Evolutionary conservation across 1,139 yeast species (phyloP).

Genomic region (Hansenula sp.): DNA sequence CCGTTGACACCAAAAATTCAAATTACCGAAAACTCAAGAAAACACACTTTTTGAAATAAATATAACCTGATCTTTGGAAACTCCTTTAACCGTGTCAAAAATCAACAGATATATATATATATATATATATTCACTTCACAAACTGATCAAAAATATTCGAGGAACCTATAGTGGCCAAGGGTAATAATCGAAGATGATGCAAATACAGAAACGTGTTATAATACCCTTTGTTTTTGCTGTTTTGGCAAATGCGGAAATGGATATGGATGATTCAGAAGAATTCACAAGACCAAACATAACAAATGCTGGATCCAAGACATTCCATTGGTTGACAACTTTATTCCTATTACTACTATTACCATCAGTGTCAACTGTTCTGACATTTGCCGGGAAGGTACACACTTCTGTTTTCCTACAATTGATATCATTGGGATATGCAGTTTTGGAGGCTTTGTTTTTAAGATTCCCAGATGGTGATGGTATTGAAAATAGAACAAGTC

Average conservation of each 20-base stretch:
- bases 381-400: slow-evolving; percentile 48
- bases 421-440: slow-evolving; percentile 44
- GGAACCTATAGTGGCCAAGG: too few relatives aligned
- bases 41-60: too few relatives aligned
- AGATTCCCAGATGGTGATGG: slow-evolving; percentile 61
- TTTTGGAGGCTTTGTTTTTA: slow-evolving; percentile 51
- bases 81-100: too few relatives aligned
- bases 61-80: too few relatives aligned
- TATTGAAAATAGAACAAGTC: slow-evolving; percentile 62
- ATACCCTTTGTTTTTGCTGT: not conserved
- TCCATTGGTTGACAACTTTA: slow-evolving; percentile 61
- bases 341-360: slow-evolving; percentile 47
- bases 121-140: too few relatives aligned
- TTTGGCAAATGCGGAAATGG: slow-evolving; percentile 20
- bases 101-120: too few relatives aligned
- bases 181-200: too few relatives aligned
- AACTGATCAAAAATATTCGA: too few relatives aligned
- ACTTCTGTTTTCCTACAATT: slow-evolving; percentile 46
- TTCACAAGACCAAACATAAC: slow-evolving; percentile 29
- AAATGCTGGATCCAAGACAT: slow-evolving; percentile 48
- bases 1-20: too few relatives aligned
- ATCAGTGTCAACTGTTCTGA: slow-evolving; percentile 48
- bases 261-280: slow-evolving; percentile 24
- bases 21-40: too few relatives aligned
- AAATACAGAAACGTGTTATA: not conserved